Percentiles rank a stretch among this genome's conserved stretches.
phyloP scores from a whole-genome alignment of 768 basidiomycete genomes.

The Gymnopilus dilepis region DNA sequence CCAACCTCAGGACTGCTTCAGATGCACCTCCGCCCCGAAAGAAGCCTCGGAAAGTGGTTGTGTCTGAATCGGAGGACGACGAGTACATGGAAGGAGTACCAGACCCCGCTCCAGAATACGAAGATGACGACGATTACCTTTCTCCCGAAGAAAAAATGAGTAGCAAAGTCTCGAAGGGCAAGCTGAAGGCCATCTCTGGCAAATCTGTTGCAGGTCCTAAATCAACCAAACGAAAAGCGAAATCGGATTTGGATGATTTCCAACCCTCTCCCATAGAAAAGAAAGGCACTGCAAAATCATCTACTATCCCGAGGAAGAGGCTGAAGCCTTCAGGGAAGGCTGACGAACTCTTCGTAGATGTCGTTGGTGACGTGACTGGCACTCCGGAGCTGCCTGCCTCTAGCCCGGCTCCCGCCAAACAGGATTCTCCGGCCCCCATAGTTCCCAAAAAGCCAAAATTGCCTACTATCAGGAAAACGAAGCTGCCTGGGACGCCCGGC shows the following conservation, averaged over 20 bases:
- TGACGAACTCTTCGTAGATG: conserved; percentile 40
- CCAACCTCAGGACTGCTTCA: conserved; percentile 13
- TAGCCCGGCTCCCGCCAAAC: conserved; percentile 34
- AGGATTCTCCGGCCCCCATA: conserved; percentile 35
- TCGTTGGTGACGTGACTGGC: conserved; percentile 35
- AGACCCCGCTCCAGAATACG: conserved; percentile 25
- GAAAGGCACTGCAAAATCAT: conserved; percentile 15
- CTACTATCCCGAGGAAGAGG: conserved; percentile 32
- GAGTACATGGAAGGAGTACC: conserved; percentile 23
- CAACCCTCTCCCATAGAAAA: conserved; percentile 8
- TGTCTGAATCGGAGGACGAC: conserved; percentile 30
- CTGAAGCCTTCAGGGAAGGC: conserved; percentile 27
- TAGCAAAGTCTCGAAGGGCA: conserved; percentile 36
- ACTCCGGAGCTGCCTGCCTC: conserved; percentile 25
- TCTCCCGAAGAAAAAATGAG: conserved; percentile 31
- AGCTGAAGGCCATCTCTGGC: conserved; percentile 25
- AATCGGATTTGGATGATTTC: conserved; percentile 22
- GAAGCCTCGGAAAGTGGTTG: conserved; percentile 27
- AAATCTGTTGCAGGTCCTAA: conserved; percentile 16
- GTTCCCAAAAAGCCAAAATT: conserved; percentile 29
- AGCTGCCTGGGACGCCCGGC: conserved; percentile 69
- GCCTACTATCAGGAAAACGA: conserved; percentile 61
- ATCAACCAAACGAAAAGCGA: conserved; percentile 29
- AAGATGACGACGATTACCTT: conserved; percentile 30
- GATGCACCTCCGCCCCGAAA: conserved; percentile 24